Conservation (phyloP, 2,329 filamentous ascomycete species). For the Seiridium cupressi region DNA sequence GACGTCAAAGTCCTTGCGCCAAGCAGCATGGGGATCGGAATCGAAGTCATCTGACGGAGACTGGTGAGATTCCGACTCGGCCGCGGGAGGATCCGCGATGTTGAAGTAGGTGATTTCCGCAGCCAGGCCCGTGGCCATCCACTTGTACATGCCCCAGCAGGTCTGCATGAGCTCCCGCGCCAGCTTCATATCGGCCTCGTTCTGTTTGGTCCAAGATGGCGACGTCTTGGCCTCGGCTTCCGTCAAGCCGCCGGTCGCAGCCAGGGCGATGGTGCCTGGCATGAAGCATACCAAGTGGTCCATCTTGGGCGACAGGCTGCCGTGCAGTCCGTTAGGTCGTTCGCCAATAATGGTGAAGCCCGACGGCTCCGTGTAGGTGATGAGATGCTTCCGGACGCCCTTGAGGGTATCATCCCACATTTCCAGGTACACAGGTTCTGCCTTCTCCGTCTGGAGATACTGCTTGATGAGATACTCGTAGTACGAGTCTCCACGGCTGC, state of each 20-base stretch:
- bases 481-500: slow-evolving; percentile 94
- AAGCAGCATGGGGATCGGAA: slow-evolving; percentile 53
- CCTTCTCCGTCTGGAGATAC: slow-evolving; percentile 86
- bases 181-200: slow-evolving; percentile 84
- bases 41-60: slow-evolving; percentile 50
- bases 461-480: slow-evolving; percentile 99
- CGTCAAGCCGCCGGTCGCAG: slow-evolving; percentile 74
- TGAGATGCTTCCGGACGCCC: slow-evolving; percentile 86
- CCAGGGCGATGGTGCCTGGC: slow-evolving; percentile 91
- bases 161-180: slow-evolving; percentile 92
- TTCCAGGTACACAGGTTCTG: slow-evolving; percentile 82
- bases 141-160: slow-evolving; percentile 97
- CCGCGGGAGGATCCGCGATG: slow-evolving; percentile 65
- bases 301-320: slow-evolving; percentile 80
- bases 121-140: slow-evolving; percentile 85
- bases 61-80: slow-evolving; percentile 54
- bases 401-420: slow-evolving; percentile 88
- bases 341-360: slow-evolving; percentile 90
- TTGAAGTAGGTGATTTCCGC: slow-evolving; percentile 93
- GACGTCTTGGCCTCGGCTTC: slow-evolving; percentile 73
- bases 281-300: slow-evolving; percentile 98
- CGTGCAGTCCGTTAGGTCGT: slow-evolving; percentile 69
- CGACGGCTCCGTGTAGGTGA: slow-evolving; percentile 81
- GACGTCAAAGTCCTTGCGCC: slow-evolving; percentile 78
- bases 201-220: slow-evolving; percentile 70